phyloP scores from a whole-genome alignment of 1,139 yeast species.

The Suhomyces kunorum region DNA sequence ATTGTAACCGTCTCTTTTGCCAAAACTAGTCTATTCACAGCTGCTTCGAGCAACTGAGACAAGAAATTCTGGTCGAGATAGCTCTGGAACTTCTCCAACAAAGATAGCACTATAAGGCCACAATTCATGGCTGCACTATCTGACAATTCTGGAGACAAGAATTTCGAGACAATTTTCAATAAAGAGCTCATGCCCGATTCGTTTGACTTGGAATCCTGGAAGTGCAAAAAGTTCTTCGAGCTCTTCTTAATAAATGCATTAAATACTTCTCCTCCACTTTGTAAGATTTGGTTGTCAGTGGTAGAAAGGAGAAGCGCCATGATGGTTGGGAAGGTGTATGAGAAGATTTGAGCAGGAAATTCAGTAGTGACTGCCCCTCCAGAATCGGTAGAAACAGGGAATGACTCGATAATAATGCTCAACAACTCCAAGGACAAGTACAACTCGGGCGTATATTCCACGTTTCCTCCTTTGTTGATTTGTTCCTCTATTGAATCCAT shows the following conservation, averaged over 20 bases:
- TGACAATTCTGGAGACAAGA: conserved; percentile 68
- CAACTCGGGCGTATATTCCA: conserved; percentile 58
- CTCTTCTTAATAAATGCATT: conserved; percentile 60
- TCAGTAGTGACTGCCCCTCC: conserved; percentile 22
- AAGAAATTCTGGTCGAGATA: conserved; percentile 53
- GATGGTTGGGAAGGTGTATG: conserved; percentile 52
- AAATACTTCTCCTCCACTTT: conserved; percentile 75
- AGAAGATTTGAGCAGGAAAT: conserved; percentile 52
- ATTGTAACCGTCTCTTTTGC: conserved; percentile 73
- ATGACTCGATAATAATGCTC: conserved; percentile 52
- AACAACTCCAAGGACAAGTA: conserved; percentile 69
- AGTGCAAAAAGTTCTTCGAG: conserved; percentile 44
- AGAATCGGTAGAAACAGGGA: conserved; percentile 25
- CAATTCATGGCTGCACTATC: conserved; percentile 80
- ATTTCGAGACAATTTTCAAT: conserved; percentile 63
- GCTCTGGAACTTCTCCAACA: conserved; percentile 58
- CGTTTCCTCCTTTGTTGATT: conserved; percentile 17
- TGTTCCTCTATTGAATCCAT: conserved; percentile 36
- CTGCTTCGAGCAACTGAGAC: conserved; percentile 67
- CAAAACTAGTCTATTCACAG: conserved; percentile 61
- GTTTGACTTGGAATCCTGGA: conserved; percentile 38
- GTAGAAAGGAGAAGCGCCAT: conserved; percentile 54
- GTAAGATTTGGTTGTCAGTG: conserved; percentile 77
- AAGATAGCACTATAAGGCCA: conserved; percentile 67
- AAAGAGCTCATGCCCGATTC: conserved; percentile 56